phyloP scores from a whole-genome alignment of 2,329 filamentous ascomycete genomes.

The Blastomyces parvus region DNA sequence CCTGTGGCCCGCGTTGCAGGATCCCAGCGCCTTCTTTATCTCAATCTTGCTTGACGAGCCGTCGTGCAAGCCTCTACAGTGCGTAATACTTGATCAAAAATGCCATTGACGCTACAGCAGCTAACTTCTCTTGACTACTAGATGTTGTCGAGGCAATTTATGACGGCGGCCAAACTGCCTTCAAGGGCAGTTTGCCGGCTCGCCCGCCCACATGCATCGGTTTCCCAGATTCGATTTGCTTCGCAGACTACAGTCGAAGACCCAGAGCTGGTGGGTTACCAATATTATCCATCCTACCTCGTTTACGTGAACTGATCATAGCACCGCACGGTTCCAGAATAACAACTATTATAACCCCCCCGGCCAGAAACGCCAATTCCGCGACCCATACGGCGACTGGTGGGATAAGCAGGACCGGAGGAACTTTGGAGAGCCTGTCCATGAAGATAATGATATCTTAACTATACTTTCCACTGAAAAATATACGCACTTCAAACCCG shows the following conservation, averaged over 20 bases:
- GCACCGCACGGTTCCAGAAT: constrained; percentile 28
- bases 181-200: constrained; percentile 24
- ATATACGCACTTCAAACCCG: constrained; percentile 73
- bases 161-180: constrained; percentile 33
- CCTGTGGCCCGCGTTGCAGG: not conserved
- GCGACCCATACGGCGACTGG: constrained; percentile 88
- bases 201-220: constrained; percentile 29
- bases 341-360: constrained; percentile 42
- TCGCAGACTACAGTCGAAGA: constrained; percentile 34
- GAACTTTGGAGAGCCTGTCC: constrained; percentile 92
- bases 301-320: constrained; percentile 2
- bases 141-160: constrained; percentile 40
- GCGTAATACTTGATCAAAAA: not conserved
- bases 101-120: constrained; percentile 9
- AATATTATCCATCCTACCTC: not conserved
- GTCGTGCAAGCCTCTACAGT: constrained; percentile 9
- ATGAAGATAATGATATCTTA: constrained; percentile 91
- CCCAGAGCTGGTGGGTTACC: constrained; percentile 33
- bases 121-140: constrained; percentile 21
- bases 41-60: not conserved
- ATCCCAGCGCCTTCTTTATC: not conserved
- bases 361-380: constrained; percentile 74
- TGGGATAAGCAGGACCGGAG: constrained; percentile 96
- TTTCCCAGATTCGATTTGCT: constrained; percentile 34
- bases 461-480: constrained; percentile 82